Percentiles rank a stretch among this genome's conserved stretches.
These are phyloP conservation scores for Cenchrus purpureus DNA, from an alignment of 176 grass and related monocot species.

Conservation along the genomic window DNA sequence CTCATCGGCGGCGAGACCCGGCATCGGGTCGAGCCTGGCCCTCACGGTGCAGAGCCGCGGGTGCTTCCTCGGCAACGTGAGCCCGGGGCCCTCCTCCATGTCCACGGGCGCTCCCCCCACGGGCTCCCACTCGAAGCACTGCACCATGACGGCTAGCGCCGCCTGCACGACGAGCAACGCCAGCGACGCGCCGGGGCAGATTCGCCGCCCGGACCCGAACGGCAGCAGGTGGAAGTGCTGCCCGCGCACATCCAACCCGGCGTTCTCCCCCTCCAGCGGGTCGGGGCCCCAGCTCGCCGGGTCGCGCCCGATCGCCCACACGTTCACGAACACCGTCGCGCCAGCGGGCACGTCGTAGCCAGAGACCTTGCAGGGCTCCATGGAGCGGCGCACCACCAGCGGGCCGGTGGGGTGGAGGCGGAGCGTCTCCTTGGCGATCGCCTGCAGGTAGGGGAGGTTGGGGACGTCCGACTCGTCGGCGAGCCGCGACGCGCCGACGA, in stretches of 20 bases:
- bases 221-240: conserved; percentile 79
- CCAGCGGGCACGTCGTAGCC: conserved; percentile 65
- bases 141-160: conserved; percentile 59
- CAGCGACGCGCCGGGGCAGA: conserved; percentile 70
- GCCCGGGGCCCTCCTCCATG: conserved; percentile 66
- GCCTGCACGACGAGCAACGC: conserved; percentile 58
- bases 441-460: conserved; percentile 67
- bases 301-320: conserved; percentile 70
- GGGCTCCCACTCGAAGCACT: conserved; percentile 70
- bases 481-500: conserved; percentile 51
- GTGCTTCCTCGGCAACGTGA: conserved; percentile 46
- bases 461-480: conserved; percentile 60
- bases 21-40: conserved; percentile 31
- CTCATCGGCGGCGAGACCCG: not conserved
- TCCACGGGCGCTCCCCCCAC: conserved; percentile 48
- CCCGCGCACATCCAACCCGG: conserved; percentile 56
- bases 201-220: conserved; percentile 65
- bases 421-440: conserved; percentile 67
- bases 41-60: conserved; percentile 44
- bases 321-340: conserved; percentile 59
- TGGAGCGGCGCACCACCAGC: conserved; percentile 45
- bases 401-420: conserved; percentile 67
- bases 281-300: conserved; percentile 46
- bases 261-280: conserved; percentile 25
- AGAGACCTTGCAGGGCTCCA: conserved; percentile 34